Percentiles rank a stretch among this genome's conserved stretches.
These are phyloP conservation scores for Prunus armeniaca DNA, from an alignment of 306 rosid genomes.

Conservation along the genomic window DNA sequence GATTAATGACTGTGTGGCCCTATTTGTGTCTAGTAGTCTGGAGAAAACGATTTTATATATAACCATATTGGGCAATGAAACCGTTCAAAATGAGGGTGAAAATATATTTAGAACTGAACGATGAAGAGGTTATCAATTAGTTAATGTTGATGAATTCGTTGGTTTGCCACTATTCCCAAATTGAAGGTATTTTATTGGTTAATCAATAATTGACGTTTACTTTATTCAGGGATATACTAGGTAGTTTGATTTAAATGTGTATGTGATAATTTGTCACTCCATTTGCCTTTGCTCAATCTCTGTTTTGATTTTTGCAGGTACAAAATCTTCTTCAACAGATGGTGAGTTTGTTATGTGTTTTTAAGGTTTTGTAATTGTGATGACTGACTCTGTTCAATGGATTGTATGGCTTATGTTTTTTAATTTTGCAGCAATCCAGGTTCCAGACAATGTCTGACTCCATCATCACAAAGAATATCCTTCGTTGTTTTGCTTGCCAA, in stretches of 20 bases:
- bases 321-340: slow-evolving; percentile 55
- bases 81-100: not conserved
- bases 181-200: not conserved
- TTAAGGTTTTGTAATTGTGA: slow-evolving; percentile 12
- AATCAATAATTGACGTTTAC: not conserved
- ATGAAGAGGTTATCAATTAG: not conserved
- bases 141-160: not conserved
- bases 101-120: not conserved
- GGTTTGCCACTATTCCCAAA: not conserved
- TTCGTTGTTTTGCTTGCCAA: slow-evolving; percentile 12
- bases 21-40: not conserved
- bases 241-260: not conserved
- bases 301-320: slow-evolving; percentile 32
- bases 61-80: not conserved
- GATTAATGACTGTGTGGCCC: not conserved
- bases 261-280: not conserved
- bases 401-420: slow-evolving; percentile 12
- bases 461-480: slow-evolving; percentile 58
- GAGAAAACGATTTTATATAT: not conserved
- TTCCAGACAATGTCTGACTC: slow-evolving; percentile 54
- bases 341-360: slow-evolving; percentile 34
- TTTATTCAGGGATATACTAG: not conserved
- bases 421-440: slow-evolving; percentile 44
- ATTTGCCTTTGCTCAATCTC: slow-evolving; percentile 11
- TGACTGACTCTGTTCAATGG: not conserved